Base-by-base conservation (phyloP, 164 flowering plant genomes). In the Aristolochia fimbriata region DNA sequence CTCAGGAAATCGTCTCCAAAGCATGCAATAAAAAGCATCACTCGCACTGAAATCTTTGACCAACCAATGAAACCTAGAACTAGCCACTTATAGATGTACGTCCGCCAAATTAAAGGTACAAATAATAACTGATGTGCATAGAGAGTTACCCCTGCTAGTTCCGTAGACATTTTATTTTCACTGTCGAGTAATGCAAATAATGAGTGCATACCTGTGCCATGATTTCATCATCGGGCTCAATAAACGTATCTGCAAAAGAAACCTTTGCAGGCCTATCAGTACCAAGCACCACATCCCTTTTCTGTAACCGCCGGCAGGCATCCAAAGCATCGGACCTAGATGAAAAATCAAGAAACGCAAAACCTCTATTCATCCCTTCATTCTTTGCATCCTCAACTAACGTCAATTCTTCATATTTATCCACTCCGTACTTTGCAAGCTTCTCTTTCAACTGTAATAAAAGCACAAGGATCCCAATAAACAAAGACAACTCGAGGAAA, bases 241-340 rank as follows among this genome's bases (percentile, higher is more conserved):
- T 83, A 61, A 87, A 87, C 49, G 96, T 86, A 74, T 88, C 96
- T 60, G 96, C 95, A 81, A 92, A 92, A 17, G 96, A 83, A 72
- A 92, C 91, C 74, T 85, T 92, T 30, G 98, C 95, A 70, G 87
- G 78, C 70, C 87, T 85, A 70, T 92, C 96, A 71, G 78, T 78
- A 57, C 98, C 96, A 79, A 92, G 84, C 15, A 72, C 55, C 70
- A 84, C 80, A 77, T 86, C 93, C 71, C 87, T 85, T 71, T 82
- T 89, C 61, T 84, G 95, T 46, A 92, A 81, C 22, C 86, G 83
- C 74, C 83, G 87, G 73, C 74, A 92, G 58, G 93, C 93, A 69
- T 85, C 96, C 91, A 85, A 78, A 27, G 98, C 98, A 58, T 92
- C 96, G 16, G 96, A 74, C 41, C 95, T 93, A 13, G 96, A 83